Conservation (phyloP, 345 rosid species). For the Cardamine resedifolia region DNA sequence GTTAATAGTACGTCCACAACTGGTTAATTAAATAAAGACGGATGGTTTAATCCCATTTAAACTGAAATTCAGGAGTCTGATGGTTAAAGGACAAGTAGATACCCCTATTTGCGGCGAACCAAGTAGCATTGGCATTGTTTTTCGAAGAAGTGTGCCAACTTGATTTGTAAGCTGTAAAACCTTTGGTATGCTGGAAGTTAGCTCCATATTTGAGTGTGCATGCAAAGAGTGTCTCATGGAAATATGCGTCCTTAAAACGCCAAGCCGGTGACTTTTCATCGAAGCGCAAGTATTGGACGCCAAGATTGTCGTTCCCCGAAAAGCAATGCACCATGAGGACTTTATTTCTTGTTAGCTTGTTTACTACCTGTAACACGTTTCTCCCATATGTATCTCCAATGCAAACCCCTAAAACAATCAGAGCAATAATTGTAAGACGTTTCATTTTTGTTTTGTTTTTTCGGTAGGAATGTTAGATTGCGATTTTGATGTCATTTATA, state of each 20-base stretch:
- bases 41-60: background rate
- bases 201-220: background rate
- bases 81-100: background rate
- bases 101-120: constrained; percentile 11
- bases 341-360: background rate
- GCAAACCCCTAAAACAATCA: constrained; percentile 23
- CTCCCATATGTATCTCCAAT: constrained; percentile 6
- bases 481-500: background rate
- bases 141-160: background rate
- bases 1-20: background rate
- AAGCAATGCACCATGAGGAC: background rate
- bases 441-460: constrained; percentile 8
- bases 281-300: background rate
- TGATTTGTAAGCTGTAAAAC: constrained; percentile 4
- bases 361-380: constrained; percentile 20
- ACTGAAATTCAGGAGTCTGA: background rate
- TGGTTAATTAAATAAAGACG: background rate
- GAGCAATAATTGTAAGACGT: background rate
- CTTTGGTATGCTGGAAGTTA: background rate
- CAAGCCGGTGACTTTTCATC: background rate
- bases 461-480: background rate
- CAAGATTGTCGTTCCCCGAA: background rate
- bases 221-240: background rate
- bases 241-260: background rate
- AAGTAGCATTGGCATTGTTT: constrained; percentile 1